These are phyloP conservation scores for Debaryomyces castellii DNA, from an alignment of 805 yeast genomes.

Conservation along the genomic window DNA sequence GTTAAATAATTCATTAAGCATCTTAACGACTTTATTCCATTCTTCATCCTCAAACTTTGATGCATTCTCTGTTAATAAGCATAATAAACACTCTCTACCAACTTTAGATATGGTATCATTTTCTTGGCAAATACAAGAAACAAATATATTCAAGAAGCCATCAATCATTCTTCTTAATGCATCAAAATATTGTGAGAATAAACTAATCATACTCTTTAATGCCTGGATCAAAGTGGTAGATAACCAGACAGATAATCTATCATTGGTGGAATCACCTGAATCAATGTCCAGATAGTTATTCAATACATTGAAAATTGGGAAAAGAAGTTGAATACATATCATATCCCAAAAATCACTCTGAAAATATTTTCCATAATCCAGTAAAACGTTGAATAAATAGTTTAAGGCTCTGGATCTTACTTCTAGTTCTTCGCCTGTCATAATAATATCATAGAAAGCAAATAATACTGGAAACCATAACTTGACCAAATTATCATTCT, in stretches of 20 bases:
- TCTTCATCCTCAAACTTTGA: slow-evolving; percentile 60
- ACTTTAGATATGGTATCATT: slow-evolving; percentile 95
- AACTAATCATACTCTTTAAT: slow-evolving; percentile 77
- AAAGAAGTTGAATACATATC: slow-evolving; percentile 72
- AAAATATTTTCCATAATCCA: slow-evolving; percentile 77
- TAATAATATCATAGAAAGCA: slow-evolving; percentile 83
- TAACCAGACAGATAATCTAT: slow-evolving; percentile 91
- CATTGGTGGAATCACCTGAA: slow-evolving; percentile 67
- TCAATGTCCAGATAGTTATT: slow-evolving; percentile 72
- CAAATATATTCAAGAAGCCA: slow-evolving; percentile 73
- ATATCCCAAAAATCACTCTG: slow-evolving; percentile 77
- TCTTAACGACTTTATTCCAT: slow-evolving; percentile 70
- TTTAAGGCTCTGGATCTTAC: slow-evolving; percentile 87
- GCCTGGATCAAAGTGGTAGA: slow-evolving; percentile 97
- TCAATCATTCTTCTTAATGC: slow-evolving; percentile 71
- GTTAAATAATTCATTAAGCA: slow-evolving; percentile 70
- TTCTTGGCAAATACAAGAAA: slow-evolving; percentile 92
- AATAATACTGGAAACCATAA: slow-evolving; percentile 85
- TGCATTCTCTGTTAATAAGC: slow-evolving; percentile 74
- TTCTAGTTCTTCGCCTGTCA: slow-evolving; percentile 92
- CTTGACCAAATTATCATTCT: slow-evolving; percentile 44
- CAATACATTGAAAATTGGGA: slow-evolving; percentile 86
- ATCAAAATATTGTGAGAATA: slow-evolving; percentile 81
- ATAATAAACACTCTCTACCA: slow-evolving; percentile 86
- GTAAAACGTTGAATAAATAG: slow-evolving; percentile 76